Percentiles rank a stretch among this genome's conserved stretches.
phyloP scores from a whole-genome alignment of 2,329 filamentous ascomycete genomes.

The Cryphonectria carpinicola region DNA sequence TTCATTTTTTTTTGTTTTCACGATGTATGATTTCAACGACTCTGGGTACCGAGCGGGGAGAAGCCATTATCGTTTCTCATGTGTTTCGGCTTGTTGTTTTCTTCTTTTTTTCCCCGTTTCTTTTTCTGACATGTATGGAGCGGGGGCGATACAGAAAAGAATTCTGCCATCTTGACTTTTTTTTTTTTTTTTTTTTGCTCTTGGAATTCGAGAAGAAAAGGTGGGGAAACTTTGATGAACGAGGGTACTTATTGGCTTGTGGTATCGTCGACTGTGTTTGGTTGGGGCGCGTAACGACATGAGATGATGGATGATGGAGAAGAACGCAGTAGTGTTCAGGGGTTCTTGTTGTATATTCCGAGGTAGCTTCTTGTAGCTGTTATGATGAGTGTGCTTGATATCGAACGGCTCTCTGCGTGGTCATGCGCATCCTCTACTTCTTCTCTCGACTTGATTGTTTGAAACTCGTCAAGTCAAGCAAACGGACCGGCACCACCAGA shows the following conservation, averaged over 20 bases:
- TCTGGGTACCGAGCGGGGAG: not conserved
- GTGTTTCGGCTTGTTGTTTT: not conserved
- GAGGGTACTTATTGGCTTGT: not conserved
- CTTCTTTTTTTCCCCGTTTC: not conserved
- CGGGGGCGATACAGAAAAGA: slow-evolving; percentile 27
- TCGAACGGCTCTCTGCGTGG: not conserved
- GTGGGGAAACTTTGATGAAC: not conserved
- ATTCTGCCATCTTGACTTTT: not conserved
- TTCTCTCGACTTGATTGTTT: not conserved
- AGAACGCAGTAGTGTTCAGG: not conserved
- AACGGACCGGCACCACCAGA: not conserved
- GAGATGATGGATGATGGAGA: slow-evolving; percentile 7
- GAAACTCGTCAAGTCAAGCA: not conserved
- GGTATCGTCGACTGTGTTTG: not conserved
- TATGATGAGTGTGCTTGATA: not conserved
- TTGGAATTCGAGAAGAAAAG: not conserved
- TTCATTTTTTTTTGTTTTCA: not conserved
- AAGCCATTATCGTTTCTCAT: not conserved
- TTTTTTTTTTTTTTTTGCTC: not conserved
- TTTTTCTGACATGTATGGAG: not conserved
- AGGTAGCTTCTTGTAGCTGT: not conserved
- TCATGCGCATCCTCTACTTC: not conserved
- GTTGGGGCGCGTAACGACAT: slow-evolving; percentile 13
- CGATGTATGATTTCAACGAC: slow-evolving; percentile 17
- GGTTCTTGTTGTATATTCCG: slow-evolving; percentile 11